Evolutionary conservation across 2,329 filamentous ascomycete genomes (phyloP).

Genomic region (Ceratocystis albifundus): DNA sequence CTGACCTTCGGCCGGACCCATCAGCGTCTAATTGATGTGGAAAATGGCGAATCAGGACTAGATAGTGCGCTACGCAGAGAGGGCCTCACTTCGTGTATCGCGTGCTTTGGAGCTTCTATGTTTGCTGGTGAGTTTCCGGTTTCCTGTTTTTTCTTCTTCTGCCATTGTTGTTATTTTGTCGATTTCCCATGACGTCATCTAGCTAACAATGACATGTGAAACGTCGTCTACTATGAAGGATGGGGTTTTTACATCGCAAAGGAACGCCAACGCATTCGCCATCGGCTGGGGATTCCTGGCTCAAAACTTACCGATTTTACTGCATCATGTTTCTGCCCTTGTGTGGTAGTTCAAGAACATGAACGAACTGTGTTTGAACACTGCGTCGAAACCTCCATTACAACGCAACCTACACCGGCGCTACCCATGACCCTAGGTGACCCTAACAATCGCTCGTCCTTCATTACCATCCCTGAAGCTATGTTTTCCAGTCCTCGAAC

Average conservation of each 20-base stretch:
- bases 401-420: constrained; percentile 19
- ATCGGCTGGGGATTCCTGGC: constrained; percentile 20
- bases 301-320: constrained; percentile 16
- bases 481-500: constrained; percentile 17
- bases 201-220: constrained; percentile 22
- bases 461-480: constrained; percentile 21
- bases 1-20: constrained; percentile 21
- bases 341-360: constrained; percentile 20
- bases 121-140: constrained; percentile 13
- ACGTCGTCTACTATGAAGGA: constrained; percentile 15
- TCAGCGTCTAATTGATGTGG: constrained; percentile 20
- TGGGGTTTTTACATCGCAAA: constrained; percentile 22
- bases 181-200: constrained; percentile 17
- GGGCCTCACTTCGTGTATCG: constrained; percentile 19
- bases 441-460: constrained; percentile 19
- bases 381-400: constrained; percentile 19
- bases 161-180: neutral
- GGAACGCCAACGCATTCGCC: constrained; percentile 22
- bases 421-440: constrained; percentile 22
- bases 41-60: constrained; percentile 20
- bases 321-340: constrained; percentile 21
- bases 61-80: constrained; percentile 18
- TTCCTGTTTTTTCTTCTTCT: neutral
- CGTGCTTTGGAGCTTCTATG: constrained; percentile 16
- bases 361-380: constrained; percentile 22